Percentiles rank a stretch among this genome's conserved stretches.
phyloP scores from a whole-genome alignment of 2,329 filamentous ascomycete genomes.

The Graphilbum ipis-grandicollis region DNA sequence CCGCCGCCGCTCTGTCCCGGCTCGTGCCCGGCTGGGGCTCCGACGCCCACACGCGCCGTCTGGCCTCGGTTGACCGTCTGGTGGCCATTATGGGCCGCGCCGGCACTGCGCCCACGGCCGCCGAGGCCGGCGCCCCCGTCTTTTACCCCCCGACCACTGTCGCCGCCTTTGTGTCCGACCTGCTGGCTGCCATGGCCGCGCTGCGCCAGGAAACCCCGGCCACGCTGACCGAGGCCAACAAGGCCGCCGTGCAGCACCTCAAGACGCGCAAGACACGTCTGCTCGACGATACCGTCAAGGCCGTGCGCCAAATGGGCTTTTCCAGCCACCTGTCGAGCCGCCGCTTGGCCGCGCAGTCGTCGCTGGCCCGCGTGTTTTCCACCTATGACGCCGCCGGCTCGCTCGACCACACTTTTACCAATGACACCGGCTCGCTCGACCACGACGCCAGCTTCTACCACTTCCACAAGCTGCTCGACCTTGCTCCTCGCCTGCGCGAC shows the following conservation, averaged over 20 bases:
- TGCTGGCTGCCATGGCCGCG: conserved; percentile 51
- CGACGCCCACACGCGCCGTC: conserved; percentile 34
- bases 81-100: conserved; percentile 25
- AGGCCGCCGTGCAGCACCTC: conserved; percentile 66
- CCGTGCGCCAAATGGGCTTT: conserved; percentile 76
- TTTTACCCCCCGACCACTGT: too few species aligned
- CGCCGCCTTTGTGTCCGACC: conserved; percentile 48
- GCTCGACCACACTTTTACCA: conserved; percentile 10
- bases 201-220: conserved; percentile 72
- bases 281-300: conserved; percentile 74
- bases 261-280: conserved; percentile 82
- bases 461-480: conserved; percentile 63
- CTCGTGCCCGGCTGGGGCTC: conserved; percentile 20
- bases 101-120: conserved; percentile 18
- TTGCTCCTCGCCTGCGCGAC: conserved; percentile 50
- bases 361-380: conserved; percentile 52
- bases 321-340: conserved; percentile 64
- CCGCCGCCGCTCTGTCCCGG: conserved; percentile 16
- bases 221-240: conserved; percentile 73
- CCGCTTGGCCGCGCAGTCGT: conserved; percentile 54
- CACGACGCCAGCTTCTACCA: conserved; percentile 30
- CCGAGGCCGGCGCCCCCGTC: conserved; percentile 25
- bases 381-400: conserved; percentile 20
- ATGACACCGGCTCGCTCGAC: conserved; percentile 12
- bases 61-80: conserved; percentile 42